Evolutionary conservation across 345 rosid species (phyloP).

Genomic region (Acer negundo): DNA sequence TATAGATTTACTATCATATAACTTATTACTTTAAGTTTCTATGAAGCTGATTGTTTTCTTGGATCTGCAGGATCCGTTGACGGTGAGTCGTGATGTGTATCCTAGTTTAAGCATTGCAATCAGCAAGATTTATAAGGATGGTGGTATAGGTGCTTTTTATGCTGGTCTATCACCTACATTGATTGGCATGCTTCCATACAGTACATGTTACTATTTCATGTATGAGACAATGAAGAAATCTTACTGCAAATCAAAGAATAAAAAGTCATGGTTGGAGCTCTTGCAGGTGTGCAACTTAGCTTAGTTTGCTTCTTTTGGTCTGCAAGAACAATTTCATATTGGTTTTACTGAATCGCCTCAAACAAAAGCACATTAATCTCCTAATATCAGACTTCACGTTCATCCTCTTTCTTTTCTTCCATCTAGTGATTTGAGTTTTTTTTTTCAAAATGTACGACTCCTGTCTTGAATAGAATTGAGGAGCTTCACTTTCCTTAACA

Average conservation of each 20-base stretch:
- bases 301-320: neutral
- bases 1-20: neutral
- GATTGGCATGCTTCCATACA: constrained; percentile 96
- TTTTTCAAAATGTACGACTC: neutral
- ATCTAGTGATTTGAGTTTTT: neutral
- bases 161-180: constrained; percentile 85
- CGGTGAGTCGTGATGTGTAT: constrained; percentile 83
- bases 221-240: constrained; percentile 76
- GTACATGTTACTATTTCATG: constrained; percentile 95
- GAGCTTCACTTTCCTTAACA: neutral
- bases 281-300: constrained; percentile 61
- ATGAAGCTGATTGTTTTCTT: constrained; percentile 11
- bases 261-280: constrained; percentile 82
- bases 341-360: neutral
- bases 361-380: neutral
- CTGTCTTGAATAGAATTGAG: neutral
- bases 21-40: neutral
- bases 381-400: too few species aligned
- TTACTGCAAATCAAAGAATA: constrained; percentile 76
- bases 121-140: constrained; percentile 74
- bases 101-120: constrained; percentile 77
- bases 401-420: too few species aligned
- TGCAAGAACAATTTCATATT: neutral
- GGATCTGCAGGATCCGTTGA: constrained; percentile 81
- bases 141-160: constrained; percentile 83